phyloP scores from a whole-genome alignment of 2,329 filamentous ascomycete genomes.

The Lasiodiplodia sp. region DNA sequence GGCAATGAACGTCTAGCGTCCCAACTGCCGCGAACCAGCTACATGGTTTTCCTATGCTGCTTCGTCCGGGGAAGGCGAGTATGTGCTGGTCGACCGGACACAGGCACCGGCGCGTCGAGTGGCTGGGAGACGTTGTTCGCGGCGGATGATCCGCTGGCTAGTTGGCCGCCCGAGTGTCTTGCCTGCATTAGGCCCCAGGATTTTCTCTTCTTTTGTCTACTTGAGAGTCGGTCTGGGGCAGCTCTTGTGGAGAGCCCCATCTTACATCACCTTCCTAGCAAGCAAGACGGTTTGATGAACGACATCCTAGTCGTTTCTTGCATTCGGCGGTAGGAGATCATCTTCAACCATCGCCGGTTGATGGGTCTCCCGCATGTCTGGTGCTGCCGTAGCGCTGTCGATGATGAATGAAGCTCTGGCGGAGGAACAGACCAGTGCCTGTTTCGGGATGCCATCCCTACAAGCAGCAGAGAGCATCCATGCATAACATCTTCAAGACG shows the following conservation, averaged over 20 bases:
- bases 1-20: background rate
- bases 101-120: background rate
- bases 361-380: constrained; percentile 15
- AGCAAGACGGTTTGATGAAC: background rate
- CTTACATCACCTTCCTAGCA: constrained; percentile 1
- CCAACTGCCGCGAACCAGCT: background rate
- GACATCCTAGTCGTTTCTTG: constrained; percentile 18
- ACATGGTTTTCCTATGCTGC: constrained; percentile 2
- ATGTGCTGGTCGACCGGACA: background rate
- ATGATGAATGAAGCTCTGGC: background rate
- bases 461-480: constrained; percentile 17
- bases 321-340: constrained; percentile 17
- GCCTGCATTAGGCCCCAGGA: constrained; percentile 13
- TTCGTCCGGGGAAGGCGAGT: background rate
- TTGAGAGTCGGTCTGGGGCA: constrained; percentile 12
- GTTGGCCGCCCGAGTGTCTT: constrained; percentile 8
- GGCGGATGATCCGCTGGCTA: constrained; percentile 6
- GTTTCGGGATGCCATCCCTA: constrained; percentile 7
- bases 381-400: constrained; percentile 25
- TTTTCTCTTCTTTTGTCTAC: constrained; percentile 8
- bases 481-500: background rate
- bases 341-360: background rate
- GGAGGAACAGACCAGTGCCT: constrained; percentile 9
- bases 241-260: constrained; percentile 4
- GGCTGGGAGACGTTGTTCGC: background rate